Conservation (phyloP, 176 grass and related monocot species). For the Eragrostis curvula region DNA sequence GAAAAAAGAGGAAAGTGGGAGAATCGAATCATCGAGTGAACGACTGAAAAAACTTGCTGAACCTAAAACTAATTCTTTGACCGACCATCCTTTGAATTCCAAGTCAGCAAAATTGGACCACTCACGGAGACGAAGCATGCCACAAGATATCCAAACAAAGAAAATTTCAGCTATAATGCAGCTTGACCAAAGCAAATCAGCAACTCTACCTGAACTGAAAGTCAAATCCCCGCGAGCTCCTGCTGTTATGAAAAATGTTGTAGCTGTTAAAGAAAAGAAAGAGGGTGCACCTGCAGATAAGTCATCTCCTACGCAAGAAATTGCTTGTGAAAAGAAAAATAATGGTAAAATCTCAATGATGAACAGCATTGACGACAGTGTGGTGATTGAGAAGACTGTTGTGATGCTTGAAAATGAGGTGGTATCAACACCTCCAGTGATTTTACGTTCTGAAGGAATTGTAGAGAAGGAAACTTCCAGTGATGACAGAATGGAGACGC, state of each 20-base stretch:
- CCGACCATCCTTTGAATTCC: slow-evolving; percentile 31
- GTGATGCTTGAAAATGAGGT: slow-evolving; percentile 68
- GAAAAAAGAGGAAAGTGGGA: slow-evolving; percentile 72
- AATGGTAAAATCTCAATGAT: slow-evolving; percentile 32
- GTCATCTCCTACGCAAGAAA: slow-evolving; percentile 37
- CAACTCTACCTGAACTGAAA: slow-evolving; percentile 78
- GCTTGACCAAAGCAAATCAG: slow-evolving; percentile 88
- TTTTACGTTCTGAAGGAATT: slow-evolving; percentile 27
- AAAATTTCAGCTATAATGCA: slow-evolving; percentile 92
- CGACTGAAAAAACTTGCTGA: slow-evolving; percentile 68
- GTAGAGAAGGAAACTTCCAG: slow-evolving; percentile 36
- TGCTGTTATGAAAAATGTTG: slow-evolving; percentile 32
- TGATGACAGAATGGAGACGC: slow-evolving; percentile 42
- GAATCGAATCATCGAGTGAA: slow-evolving; percentile 53
- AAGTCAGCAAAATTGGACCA: slow-evolving; percentile 40
- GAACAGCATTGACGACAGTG: slow-evolving; percentile 50
- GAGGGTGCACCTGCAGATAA: slow-evolving; percentile 38
- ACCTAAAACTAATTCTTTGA: slow-evolving; percentile 43
- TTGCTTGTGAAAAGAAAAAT: slow-evolving; percentile 36
- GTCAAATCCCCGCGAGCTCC: slow-evolving; percentile 54
- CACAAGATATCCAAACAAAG: slow-evolving; percentile 62
- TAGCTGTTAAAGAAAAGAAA: slow-evolving; percentile 40
- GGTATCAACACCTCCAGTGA: slow-evolving; percentile 37
- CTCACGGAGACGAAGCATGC: slow-evolving; percentile 48
- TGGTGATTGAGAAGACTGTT: slow-evolving; percentile 71